Evolutionary conservation across 768 basidiomycete genomes (phyloP).

Genomic region (Hericium erinaceus): DNA sequence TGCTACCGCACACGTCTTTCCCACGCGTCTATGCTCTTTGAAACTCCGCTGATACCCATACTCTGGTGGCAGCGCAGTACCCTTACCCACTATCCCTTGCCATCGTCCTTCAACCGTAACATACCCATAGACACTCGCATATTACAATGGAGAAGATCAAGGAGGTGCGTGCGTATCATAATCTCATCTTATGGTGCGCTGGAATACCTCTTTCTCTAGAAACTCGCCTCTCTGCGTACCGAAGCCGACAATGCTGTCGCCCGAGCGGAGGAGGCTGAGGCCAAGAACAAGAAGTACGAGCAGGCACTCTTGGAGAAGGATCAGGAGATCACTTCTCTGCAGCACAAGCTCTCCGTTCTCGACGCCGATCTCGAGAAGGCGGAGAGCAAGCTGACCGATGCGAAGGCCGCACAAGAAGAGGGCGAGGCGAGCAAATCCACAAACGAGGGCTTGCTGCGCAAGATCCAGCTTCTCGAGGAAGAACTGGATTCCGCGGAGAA

Average conservation of each 20-base stretch:
- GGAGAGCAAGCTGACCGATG: slow-evolving; percentile 55
- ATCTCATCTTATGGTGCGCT: too few relatives aligned
- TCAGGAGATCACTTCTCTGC: slow-evolving; percentile 76
- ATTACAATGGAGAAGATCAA: slow-evolving; percentile 39
- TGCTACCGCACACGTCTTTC: slow-evolving; percentile 2
- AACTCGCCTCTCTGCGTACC: slow-evolving; percentile 64
- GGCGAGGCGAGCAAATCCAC: slow-evolving; percentile 61
- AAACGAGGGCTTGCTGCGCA: slow-evolving; percentile 67
- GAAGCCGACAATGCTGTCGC: slow-evolving; percentile 77
- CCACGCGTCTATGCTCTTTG: slow-evolving; percentile 3
- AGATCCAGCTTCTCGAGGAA: slow-evolving; percentile 88
- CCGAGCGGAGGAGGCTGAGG: slow-evolving; percentile 85
- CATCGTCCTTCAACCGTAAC: background rate
- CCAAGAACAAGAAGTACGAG: slow-evolving; percentile 69
- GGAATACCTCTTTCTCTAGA: slow-evolving; percentile 29
- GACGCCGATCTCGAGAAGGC: slow-evolving; percentile 64
- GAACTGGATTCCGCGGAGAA: slow-evolving; percentile 95
- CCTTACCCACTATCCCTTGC: slow-evolving; percentile 8
- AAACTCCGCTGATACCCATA: background rate
- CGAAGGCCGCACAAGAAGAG: slow-evolving; percentile 58
- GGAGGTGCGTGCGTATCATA: slow-evolving; percentile 23
- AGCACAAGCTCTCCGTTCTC: slow-evolving; percentile 54
- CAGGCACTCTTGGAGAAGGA: slow-evolving; percentile 72
- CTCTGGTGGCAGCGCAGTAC: background rate
- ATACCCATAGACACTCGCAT: background rate